phyloP scores from a whole-genome alignment of 2,329 filamentous ascomycete species.

The Lomentospora prolificans region DNA sequence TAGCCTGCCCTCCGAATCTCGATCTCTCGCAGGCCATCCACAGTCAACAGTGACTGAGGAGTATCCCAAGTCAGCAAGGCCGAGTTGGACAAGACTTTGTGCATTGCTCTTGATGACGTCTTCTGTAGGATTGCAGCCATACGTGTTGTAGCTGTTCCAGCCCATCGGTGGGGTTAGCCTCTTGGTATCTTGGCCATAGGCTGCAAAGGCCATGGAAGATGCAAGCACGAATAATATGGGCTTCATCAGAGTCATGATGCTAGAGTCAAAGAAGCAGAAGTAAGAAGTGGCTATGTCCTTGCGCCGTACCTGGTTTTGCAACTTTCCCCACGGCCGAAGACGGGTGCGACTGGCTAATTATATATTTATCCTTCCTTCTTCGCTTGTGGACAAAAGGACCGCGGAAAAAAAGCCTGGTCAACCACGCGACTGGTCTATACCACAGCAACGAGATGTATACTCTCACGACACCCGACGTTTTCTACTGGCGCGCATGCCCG shows the following conservation, averaged over 20 bases:
- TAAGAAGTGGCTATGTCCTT: too few species aligned
- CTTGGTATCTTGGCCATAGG: slow-evolving; percentile 3
- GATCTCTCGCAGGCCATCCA: slow-evolving; percentile 38
- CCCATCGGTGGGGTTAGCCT: slow-evolving; percentile 33
- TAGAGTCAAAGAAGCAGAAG: too few species aligned
- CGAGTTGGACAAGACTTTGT: slow-evolving; percentile 40
- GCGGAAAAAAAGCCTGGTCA: too few species aligned
- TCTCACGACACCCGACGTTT: not conserved
- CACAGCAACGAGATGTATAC: too few species aligned
- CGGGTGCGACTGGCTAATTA: too few species aligned
- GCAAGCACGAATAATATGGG: not conserved
- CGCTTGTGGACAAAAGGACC: too few species aligned
- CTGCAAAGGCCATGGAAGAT: not conserved
- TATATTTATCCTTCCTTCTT: too few species aligned
- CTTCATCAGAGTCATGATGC: not conserved
- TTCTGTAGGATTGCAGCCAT: not conserved
- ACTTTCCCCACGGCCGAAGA: too few species aligned
- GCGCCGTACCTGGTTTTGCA: too few species aligned
- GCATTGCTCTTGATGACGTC: slow-evolving; percentile 30
- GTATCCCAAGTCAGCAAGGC: slow-evolving; percentile 43
- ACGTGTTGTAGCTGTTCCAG: slow-evolving; percentile 50
- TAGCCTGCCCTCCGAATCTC: slow-evolving; percentile 32
- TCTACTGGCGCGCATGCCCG: not conserved
- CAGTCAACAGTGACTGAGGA: slow-evolving; percentile 47
- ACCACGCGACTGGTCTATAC: too few species aligned